Evolutionary conservation across 495 filamentous ascomycete species (phyloP).

Genomic region (Aspergillus kassunensis): DNA sequence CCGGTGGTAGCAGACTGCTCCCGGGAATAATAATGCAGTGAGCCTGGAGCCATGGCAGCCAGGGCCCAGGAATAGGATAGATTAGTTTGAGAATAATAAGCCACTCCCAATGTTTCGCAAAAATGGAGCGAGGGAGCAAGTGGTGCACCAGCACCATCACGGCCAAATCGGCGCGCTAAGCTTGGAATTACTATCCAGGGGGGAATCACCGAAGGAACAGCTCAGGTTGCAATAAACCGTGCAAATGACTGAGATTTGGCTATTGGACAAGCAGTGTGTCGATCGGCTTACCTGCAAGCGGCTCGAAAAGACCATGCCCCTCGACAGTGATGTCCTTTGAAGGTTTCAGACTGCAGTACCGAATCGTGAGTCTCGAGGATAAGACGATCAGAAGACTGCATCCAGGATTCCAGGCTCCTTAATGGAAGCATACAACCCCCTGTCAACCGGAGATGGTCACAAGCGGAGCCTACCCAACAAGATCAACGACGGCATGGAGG

Average conservation of each 20-base stretch:
- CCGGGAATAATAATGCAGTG: neutral
- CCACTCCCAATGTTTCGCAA: neutral
- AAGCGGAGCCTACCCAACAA: conserved; percentile 2
- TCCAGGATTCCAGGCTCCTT: neutral
- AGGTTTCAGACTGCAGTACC: conserved; percentile 8
- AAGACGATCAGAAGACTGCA: conserved; percentile 8
- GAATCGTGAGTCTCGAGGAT: conserved; percentile 1
- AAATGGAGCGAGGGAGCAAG: neutral
- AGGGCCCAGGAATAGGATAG: neutral
- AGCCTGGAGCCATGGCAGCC: neutral
- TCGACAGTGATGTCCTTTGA: neutral
- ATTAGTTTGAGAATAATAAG: neutral
- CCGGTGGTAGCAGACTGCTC: neutral
- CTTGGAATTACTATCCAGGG: neutral
- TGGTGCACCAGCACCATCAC: neutral
- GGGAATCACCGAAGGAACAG: neutral
- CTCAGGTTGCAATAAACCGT: neutral
- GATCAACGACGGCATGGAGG: neutral
- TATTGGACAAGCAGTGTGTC: neutral
- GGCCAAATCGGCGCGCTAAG: neutral
- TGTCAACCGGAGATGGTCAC: conserved; percentile 1
- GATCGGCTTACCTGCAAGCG: conserved; percentile 10
- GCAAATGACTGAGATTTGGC: neutral
- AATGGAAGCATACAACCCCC: neutral
- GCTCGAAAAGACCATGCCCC: neutral